Percentiles rank a stretch among this genome's conserved stretches.
These are phyloP conservation scores for Volvox reticuliferus DNA, from an alignment of 139 green algal genomes.

Conservation along the genomic window DNA sequence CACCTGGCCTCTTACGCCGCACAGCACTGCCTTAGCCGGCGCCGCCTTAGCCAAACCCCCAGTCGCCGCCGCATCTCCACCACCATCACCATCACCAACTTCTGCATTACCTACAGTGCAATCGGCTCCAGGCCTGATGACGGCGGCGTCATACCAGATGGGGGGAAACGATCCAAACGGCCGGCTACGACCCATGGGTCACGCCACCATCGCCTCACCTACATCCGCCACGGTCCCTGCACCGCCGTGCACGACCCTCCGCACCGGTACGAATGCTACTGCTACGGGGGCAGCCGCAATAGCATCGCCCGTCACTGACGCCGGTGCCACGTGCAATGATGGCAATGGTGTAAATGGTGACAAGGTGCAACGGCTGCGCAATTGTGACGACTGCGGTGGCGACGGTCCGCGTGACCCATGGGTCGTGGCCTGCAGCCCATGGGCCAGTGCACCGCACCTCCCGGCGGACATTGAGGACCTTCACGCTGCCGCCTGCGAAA, in stretches of 20 bases:
- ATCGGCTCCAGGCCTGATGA: not conserved
- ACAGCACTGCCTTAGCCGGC: too few species aligned
- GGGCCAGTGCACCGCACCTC: constrained; percentile 6
- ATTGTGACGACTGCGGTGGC: not conserved
- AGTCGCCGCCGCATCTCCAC: not conserved
- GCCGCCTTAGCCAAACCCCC: too few species aligned
- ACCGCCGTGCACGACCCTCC: not conserved
- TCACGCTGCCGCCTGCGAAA: constrained; percentile 34
- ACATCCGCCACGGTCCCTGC: not conserved
- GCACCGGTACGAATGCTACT: not conserved
- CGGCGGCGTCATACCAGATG: too few species aligned
- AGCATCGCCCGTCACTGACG: not conserved
- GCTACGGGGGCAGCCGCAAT: not conserved
- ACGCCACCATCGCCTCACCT: not conserved
- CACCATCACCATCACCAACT: not conserved
- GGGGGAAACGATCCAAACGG: too few species aligned
- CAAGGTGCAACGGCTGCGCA: too few species aligned
- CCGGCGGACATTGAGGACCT: constrained; percentile 50
- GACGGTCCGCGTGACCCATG: not conserved
- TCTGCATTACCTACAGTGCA: not conserved
- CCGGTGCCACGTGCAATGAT: not conserved
- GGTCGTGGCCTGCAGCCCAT: not conserved
- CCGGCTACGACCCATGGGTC: too few species aligned
- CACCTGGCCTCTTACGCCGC: too few species aligned
- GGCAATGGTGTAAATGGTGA: not conserved